Evolutionary conservation across 176 grass and related monocot species (phyloP).

Genomic region (Zoysia pacifica): DNA sequence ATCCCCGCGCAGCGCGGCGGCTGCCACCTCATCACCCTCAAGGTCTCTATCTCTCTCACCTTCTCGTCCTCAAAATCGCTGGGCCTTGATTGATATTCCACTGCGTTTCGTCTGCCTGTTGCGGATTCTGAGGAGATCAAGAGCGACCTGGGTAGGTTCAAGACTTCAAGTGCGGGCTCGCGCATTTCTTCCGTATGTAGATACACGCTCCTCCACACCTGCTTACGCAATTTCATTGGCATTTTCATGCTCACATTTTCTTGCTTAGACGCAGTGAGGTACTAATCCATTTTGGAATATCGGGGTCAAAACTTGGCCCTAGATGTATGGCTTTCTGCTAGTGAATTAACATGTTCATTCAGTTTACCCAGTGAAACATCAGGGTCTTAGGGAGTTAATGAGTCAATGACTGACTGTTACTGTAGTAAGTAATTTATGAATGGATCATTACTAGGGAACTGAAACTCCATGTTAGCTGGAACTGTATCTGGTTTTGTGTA

Average conservation of each 20-base stretch:
- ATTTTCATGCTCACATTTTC: too few species aligned
- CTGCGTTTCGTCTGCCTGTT: not conserved
- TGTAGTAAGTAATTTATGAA: not conserved
- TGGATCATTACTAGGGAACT: not conserved
- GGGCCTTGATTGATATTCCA: conserved; percentile 3
- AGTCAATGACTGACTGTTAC: too few species aligned
- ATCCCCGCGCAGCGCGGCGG: conserved; percentile 76
- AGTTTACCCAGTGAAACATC: not conserved
- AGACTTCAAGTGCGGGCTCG: conserved; percentile 64
- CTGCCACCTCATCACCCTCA: conserved; percentile 91
- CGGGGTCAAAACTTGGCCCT: not conserved
- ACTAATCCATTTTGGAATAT: not conserved
- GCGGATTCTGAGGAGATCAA: conserved; percentile 85
- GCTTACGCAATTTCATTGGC: too few species aligned
- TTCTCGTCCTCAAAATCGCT: not conserved
- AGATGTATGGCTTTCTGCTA: not conserved
- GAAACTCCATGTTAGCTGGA: not conserved
- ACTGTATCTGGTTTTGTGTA: not conserved
- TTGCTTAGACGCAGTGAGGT: too few species aligned
- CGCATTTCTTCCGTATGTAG: conserved; percentile 91
- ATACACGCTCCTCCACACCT: not conserved
- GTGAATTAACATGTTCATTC: not conserved
- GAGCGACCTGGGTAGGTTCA: conserved; percentile 71
- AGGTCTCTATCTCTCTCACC: conserved; percentile 18
- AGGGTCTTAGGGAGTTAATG: not conserved